Percentiles rank a stretch among this genome's conserved stretches.
Conservation (phyloP, 805 yeast genomes). For the Pichia cabralensis region DNA sequence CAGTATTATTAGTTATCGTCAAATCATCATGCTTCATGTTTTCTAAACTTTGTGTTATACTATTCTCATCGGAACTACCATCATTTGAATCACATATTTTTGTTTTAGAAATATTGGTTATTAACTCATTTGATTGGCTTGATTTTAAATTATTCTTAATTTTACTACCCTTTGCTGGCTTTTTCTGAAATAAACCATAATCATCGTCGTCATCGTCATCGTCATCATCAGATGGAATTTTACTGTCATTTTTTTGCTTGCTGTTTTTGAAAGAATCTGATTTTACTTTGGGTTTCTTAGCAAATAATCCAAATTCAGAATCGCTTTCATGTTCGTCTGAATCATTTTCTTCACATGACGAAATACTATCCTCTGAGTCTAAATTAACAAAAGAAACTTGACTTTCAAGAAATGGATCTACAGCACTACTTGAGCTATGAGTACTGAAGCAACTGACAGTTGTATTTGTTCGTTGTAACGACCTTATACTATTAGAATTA, state of each 20-base stretch:
- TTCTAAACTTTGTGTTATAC: no score
- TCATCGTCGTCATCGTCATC: slow-evolving; percentile 30
- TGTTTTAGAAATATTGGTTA: no score
- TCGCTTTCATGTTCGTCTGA: background rate
- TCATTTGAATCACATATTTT: background rate
- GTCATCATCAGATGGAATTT: background rate
- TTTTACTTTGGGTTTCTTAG: slow-evolving; percentile 46
- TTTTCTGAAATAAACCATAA: slow-evolving; percentile 50
- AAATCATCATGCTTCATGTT: no score
- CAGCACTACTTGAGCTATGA: slow-evolving; percentile 7
- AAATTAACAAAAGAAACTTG: slow-evolving; percentile 50
- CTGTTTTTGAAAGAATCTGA: background rate
- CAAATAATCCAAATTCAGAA: slow-evolving; percentile 32
- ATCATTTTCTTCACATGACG: background rate
- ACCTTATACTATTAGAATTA: slow-evolving; percentile 3
- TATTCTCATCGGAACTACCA: no score
- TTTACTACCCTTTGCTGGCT: slow-evolving; percentile 22
- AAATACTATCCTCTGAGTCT: slow-evolving; percentile 1
- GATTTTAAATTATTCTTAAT: background rate
- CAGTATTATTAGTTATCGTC: no score
- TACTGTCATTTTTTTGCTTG: background rate
- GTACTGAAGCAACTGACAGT: slow-evolving; percentile 8
- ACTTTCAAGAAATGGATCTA: slow-evolving; percentile 59
- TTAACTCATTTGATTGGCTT: no score
- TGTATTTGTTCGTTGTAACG: slow-evolving; percentile 10